These are phyloP conservation scores for Termitomyces sp. DNA, from an alignment of 768 basidiomycete species.

Conservation along the genomic window DNA sequence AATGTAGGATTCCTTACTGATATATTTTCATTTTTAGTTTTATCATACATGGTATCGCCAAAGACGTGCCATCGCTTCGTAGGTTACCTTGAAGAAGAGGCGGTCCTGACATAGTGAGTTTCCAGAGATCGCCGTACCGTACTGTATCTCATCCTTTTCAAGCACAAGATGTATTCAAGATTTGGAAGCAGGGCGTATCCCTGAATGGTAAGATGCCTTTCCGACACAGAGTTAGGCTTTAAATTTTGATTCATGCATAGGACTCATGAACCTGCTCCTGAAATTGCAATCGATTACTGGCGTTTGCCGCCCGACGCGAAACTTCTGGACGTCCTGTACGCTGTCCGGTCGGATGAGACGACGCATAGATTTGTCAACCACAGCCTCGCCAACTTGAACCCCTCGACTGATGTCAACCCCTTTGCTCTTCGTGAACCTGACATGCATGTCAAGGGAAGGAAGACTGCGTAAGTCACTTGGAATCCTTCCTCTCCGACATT, in stretches of 20 bases:
- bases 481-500: not conserved
- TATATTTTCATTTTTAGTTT: constrained; percentile 41
- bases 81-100: constrained; percentile 92
- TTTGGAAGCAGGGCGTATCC: constrained; percentile 76
- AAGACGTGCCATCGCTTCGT: constrained; percentile 88
- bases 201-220: constrained; percentile 63
- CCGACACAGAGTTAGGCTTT: not conserved
- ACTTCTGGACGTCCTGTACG: constrained; percentile 86
- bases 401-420: constrained; percentile 79
- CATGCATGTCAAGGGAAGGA: constrained; percentile 79
- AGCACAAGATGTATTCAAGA: constrained; percentile 84
- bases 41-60: constrained; percentile 77
- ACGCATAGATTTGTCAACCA: constrained; percentile 97
- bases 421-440: constrained; percentile 88
- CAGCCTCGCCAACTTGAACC: constrained; percentile 84
- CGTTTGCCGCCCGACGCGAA: constrained; percentile 70
- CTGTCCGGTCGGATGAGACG: constrained; percentile 90
- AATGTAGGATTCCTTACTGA: constrained; percentile 14
- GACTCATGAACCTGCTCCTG: constrained; percentile 72
- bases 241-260: constrained; percentile 27
- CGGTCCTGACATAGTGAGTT: constrained; percentile 85
- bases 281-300: constrained; percentile 97
- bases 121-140: constrained; percentile 7
- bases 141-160: constrained; percentile 5
- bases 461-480: constrained; percentile 56